phyloP scores from a whole-genome alignment of 1,284 basidiomycete species.

The Ganoderma lucidum region DNA sequence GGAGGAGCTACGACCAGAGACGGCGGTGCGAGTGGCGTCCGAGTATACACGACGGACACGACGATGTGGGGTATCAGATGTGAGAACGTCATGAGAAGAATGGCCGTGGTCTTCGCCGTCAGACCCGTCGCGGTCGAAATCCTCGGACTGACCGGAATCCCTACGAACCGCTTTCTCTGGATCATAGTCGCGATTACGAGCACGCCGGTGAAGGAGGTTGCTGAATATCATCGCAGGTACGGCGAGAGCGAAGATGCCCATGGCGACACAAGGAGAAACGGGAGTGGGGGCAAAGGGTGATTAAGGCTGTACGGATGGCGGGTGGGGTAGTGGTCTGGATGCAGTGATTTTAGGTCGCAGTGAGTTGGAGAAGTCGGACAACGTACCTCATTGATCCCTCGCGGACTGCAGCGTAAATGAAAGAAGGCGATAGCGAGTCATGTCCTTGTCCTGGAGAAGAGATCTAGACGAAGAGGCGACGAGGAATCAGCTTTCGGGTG shows the following conservation, averaged over 20 bases:
- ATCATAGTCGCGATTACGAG: constrained; percentile 6
- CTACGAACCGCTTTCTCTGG: constrained; percentile 15
- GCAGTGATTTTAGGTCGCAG: not conserved
- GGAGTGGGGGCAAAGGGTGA: not conserved
- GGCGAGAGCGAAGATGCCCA: constrained; percentile 17
- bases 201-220: not conserved
- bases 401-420: constrained; percentile 5
- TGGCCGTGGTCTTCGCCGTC: constrained; percentile 16
- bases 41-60: constrained; percentile 17
- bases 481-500: not conserved
- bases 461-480: not conserved
- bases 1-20: constrained; percentile 10
- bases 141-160: not conserved
- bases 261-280: not conserved
- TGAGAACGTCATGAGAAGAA: constrained; percentile 12
- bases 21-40: constrained; percentile 6
- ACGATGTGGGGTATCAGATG: constrained; percentile 19
- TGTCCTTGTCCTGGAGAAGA: not conserved
- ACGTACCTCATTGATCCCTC: constrained; percentile 19
- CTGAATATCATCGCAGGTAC: constrained; percentile 6
- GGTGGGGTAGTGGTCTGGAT: not conserved
- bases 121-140: constrained; percentile 10
- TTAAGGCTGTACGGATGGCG: not conserved
- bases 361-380: not conserved
- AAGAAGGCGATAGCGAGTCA: not conserved